Conservation (phyloP, 257 asterid genomes). For the Cordia subcordata region DNA sequence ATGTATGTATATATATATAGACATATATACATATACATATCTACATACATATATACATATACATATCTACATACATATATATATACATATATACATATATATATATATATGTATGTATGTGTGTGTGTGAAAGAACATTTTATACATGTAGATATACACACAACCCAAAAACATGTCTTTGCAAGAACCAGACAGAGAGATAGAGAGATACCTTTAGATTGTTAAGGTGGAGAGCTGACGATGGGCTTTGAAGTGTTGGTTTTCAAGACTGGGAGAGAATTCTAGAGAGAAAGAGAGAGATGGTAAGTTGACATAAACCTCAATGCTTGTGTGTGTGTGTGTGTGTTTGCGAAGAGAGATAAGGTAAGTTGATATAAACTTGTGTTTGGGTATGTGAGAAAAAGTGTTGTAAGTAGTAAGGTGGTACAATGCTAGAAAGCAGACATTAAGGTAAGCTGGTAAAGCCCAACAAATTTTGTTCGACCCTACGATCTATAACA, state of each 20-base stretch:
- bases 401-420: too few relatives aligned
- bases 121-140: too few relatives aligned
- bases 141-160: background rate
- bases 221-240: background rate
- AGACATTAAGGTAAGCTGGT: too few relatives aligned
- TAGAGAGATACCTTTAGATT: background rate
- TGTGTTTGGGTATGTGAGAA: background rate
- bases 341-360: background rate
- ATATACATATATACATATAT: too few relatives aligned
- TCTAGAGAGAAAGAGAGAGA: background rate
- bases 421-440: too few relatives aligned
- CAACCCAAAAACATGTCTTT: background rate
- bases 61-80: too few relatives aligned
- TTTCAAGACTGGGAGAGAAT: background rate
- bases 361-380: background rate
- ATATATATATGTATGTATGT: too few relatives aligned
- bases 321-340: background rate
- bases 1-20: too few relatives aligned
- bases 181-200: background rate
- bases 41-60: too few relatives aligned
- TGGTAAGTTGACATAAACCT: background rate
- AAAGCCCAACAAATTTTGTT: too few relatives aligned
- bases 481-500: too few relatives aligned
- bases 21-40: too few relatives aligned
- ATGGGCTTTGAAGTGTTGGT: background rate